Percentiles rank a stretch among this genome's conserved stretches.
phyloP scores from a whole-genome alignment of 139 green algal genomes.

The Coelastrella sp. region DNA sequence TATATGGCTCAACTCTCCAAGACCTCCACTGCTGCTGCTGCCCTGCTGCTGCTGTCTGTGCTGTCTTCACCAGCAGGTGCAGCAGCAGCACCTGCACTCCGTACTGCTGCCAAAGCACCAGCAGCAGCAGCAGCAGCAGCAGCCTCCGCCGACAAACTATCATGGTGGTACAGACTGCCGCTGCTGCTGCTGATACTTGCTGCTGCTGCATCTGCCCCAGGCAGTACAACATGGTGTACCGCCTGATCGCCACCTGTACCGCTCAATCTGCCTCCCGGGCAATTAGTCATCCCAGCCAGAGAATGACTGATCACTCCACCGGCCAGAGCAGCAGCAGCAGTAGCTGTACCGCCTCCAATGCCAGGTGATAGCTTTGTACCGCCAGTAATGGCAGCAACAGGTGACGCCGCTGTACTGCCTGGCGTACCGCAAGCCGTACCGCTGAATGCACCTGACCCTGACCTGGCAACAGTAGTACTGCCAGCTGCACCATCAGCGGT shows the following conservation, averaged over 20 bases:
- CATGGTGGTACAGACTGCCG: constrained; percentile 34
- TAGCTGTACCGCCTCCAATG: constrained; percentile 34
- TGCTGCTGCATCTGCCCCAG: background rate
- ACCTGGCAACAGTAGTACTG: background rate
- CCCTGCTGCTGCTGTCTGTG: background rate
- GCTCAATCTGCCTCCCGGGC: background rate
- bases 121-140: constrained; percentile 4
- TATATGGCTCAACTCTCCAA: background rate
- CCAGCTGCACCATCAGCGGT: background rate
- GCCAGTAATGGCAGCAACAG: constrained; percentile 23
- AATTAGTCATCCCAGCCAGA: background rate
- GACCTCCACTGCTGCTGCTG: background rate
- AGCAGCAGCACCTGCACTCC: background rate
- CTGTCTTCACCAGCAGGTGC: background rate
- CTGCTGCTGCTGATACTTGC: constrained; percentile 18
- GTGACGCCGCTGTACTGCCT: constrained; percentile 6
- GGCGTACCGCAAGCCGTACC: background rate
- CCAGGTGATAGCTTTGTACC: background rate
- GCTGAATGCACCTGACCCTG: background rate
- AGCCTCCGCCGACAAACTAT: background rate
- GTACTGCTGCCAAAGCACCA: background rate
- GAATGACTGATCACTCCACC: background rate
- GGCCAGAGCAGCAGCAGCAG: constrained; percentile 32
- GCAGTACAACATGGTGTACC: background rate
- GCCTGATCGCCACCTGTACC: background rate